Evolutionary conservation across 2,329 filamentous ascomycete genomes (phyloP).

Genomic region (Moelleriella libera): DNA sequence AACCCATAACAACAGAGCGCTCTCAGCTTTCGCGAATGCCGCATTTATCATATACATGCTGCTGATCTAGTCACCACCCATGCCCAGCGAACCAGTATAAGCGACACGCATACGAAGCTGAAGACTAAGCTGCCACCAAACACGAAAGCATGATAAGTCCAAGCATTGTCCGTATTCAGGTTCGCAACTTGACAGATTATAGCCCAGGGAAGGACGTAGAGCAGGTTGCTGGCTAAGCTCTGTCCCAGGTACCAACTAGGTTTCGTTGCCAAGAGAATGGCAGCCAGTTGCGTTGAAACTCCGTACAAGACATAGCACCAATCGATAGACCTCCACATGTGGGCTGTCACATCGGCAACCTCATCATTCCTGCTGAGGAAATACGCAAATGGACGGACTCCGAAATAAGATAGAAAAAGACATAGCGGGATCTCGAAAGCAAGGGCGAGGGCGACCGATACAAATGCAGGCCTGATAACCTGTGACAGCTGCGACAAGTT

Average conservation of each 20-base stretch:
- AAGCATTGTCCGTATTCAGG: slow-evolving; percentile 40
- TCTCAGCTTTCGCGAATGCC: too few relatives aligned
- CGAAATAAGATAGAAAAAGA: slow-evolving; percentile 45
- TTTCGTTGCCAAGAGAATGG: slow-evolving; percentile 47
- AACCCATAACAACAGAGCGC: too few relatives aligned
- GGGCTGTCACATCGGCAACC: slow-evolving; percentile 45
- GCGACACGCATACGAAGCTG: slow-evolving; percentile 34
- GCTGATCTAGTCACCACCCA: not conserved
- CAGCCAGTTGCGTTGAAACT: slow-evolving; percentile 48
- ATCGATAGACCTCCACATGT: slow-evolving; percentile 51
- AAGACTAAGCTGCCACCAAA: slow-evolving; percentile 59
- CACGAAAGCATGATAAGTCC: slow-evolving; percentile 51
- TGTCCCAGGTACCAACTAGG: slow-evolving; percentile 57
- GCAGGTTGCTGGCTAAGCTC: slow-evolving; percentile 49
- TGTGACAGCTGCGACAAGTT: slow-evolving; percentile 8
- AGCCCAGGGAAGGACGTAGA: slow-evolving; percentile 59
- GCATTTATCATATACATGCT: too few relatives aligned
- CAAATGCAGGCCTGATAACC: slow-evolving; percentile 37
- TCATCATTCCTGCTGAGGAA: slow-evolving; percentile 43
- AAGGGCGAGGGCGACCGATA: slow-evolving; percentile 38
- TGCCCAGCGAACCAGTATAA: not conserved
- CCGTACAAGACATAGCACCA: slow-evolving; percentile 62
- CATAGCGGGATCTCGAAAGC: slow-evolving; percentile 47
- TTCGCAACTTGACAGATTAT: slow-evolving; percentile 39
- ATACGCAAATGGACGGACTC: slow-evolving; percentile 43